phyloP scores from a whole-genome alignment of 352 stramenopile species.

The Globisporangium yorkense region DNA sequence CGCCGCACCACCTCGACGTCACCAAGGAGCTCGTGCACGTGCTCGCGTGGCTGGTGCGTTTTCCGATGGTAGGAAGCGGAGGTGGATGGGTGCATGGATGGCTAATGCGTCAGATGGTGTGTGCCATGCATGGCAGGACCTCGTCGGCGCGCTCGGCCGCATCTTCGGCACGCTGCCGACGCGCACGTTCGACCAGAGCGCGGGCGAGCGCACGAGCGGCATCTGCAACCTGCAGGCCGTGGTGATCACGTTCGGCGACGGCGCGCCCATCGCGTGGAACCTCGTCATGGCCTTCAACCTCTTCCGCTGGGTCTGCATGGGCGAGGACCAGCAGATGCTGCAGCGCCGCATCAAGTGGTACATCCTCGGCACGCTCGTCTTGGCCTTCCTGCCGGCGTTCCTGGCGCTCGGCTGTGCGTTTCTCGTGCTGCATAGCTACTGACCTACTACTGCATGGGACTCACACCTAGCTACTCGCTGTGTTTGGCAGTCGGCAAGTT shows the following conservation, averaged over 20 bases:
- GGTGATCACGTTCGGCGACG: constrained; percentile 75
- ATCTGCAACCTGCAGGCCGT: constrained; percentile 74
- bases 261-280: constrained; percentile 75
- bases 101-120: too few species aligned
- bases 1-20: constrained; percentile 63
- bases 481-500: constrained; percentile 42
- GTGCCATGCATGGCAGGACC: constrained; percentile 28
- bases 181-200: constrained; percentile 52
- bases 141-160: constrained; percentile 61
- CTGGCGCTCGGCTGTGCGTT: constrained; percentile 33
- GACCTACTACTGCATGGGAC: neutral
- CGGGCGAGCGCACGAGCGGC: constrained; percentile 40
- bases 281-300: constrained; percentile 82
- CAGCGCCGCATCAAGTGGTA: constrained; percentile 84
- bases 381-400: constrained; percentile 53
- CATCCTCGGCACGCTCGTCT: constrained; percentile 48
- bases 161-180: constrained; percentile 66
- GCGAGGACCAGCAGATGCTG: constrained; percentile 78
- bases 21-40: constrained; percentile 86
- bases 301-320: constrained; percentile 78
- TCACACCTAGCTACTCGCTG: neutral
- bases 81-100: neutral
- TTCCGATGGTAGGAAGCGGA: neutral
- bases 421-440: neutral
- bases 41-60: constrained; percentile 63